Base-by-base conservation (phyloP, 306 rosid species). In the Prunus mira region DNA sequence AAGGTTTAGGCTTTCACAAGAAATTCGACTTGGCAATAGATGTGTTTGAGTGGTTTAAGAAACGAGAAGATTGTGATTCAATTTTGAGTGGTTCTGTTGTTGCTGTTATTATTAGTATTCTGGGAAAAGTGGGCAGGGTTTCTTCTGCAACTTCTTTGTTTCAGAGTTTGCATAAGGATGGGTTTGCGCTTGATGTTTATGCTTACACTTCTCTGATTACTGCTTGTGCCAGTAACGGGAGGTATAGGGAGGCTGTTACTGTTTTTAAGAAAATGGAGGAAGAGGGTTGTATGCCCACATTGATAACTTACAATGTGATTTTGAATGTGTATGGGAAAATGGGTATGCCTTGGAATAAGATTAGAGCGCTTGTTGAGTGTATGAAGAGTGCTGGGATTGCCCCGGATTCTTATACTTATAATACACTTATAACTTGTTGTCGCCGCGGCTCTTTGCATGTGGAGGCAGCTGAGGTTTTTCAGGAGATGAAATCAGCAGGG, bases 331-430 rank as follows among this genome's bases (percentile, higher is more conserved):
- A 87, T 81, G 98, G 97, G 28, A 95, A 92, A 82, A 89, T 92
- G 97, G 96, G 98, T 3, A 88, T 88, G 91, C 90, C 97, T 82
- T 95, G 97, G 97, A 82, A 87, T 74, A 87, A 77, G 77, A 86
- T 87, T 55, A 72, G 79, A 12, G 81, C 73, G 20, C 85, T 89
- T 65, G 70, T 95, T n/a, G 78, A 86, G 5, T 28, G 80, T 19
- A 92, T 92, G 97, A 92, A 80, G 76, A 47, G 52, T 18, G 72
- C 83, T 0, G 89, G 96, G 73, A 58, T 92, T 86, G 56, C 84
- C 69, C 97, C 93, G 5, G 97, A 95, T 88, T 84, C 84, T 74
- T 95, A 89, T 71, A 95, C 97, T 47, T 95, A 89, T 70, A 95
- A 95, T 67, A 95, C 93, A 0, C 93, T 94, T 18, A 92, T 92